Evolutionary conservation across 1,284 basidiomycete genomes (phyloP).

Genomic region (Exobasidium cylindrosporum): DNA sequence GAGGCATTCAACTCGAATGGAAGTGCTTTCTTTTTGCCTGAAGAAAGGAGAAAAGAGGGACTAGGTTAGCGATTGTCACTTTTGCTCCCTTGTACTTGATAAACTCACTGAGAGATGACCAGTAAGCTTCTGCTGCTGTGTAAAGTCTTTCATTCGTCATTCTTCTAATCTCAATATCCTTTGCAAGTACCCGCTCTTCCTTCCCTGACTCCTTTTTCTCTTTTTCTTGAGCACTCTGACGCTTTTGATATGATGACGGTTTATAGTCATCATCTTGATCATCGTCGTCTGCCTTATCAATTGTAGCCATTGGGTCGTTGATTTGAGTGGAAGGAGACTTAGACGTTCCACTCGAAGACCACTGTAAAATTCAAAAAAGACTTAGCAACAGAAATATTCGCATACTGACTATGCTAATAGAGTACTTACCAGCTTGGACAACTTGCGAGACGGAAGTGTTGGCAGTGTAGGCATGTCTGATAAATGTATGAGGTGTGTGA

Average conservation of each 20-base stretch:
- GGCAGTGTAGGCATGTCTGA: constrained; percentile 2
- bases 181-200: neutral
- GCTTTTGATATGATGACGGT: neutral
- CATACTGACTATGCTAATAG: too few relatives aligned
- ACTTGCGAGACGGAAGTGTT: neutral
- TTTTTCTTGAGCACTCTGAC: neutral
- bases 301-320: neutral
- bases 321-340: neutral
- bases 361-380: too few relatives aligned
- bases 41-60: neutral
- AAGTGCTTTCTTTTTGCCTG: constrained; percentile 5
- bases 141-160: constrained; percentile 11
- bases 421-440: neutral
- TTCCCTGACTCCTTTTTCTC: neutral
- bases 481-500: too few relatives aligned
- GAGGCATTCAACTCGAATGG: constrained; percentile 7
- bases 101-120: neutral
- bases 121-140: constrained; percentile 11
- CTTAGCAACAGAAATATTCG: too few relatives aligned
- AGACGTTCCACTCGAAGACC: neutral
- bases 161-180: constrained; percentile 7
- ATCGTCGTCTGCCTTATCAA: neutral
- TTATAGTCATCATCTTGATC: neutral
- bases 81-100: too few relatives aligned
- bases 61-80: too few relatives aligned